A percentile compares a stretch with the other conserved stretches of the same genome.
These are phyloP conservation scores for Pholiota adiposa DNA, from an alignment of 1,284 basidiomycete genomes.

Conservation along the genomic window DNA sequence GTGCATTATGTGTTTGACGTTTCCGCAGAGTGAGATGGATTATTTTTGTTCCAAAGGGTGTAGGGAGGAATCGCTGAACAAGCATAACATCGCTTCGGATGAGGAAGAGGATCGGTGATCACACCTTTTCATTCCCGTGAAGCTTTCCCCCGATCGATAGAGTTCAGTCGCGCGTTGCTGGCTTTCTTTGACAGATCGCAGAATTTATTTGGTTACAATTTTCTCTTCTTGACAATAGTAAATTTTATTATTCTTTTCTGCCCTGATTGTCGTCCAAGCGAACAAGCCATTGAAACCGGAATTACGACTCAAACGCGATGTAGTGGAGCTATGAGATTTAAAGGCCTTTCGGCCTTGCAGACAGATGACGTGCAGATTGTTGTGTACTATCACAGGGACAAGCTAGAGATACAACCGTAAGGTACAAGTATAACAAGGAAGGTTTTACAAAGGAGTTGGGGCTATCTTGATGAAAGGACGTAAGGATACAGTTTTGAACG, in stretches of 20 bases:
- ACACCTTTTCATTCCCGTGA: constrained; percentile 1
- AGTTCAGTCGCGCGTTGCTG: not conserved
- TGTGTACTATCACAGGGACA: no score
- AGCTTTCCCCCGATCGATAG: constrained; percentile 3
- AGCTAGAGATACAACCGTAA: no score
- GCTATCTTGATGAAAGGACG: no score
- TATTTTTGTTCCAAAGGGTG: constrained; percentile 56
- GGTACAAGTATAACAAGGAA: no score
- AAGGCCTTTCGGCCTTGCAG: no score
- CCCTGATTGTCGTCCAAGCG: not conserved
- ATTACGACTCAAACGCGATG: not conserved
- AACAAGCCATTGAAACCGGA: not conserved
- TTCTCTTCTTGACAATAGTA: no score
- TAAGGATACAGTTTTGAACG: no score
- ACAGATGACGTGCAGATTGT: no score
- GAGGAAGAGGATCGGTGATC: constrained; percentile 1
- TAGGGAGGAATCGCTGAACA: constrained; percentile 52
- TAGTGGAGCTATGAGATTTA: not conserved
- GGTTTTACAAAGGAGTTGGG: no score
- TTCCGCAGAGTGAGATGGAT: constrained; percentile 54
- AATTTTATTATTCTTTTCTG: no score
- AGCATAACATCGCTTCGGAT: constrained; percentile 25
- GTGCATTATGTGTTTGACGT: constrained; percentile 56
- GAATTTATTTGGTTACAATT: not conserved
- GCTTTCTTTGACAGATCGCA: not conserved